These are phyloP conservation scores for Fusarium aywerte DNA, from an alignment of 2,329 filamentous ascomycete genomes.

Conservation along the genomic window DNA sequence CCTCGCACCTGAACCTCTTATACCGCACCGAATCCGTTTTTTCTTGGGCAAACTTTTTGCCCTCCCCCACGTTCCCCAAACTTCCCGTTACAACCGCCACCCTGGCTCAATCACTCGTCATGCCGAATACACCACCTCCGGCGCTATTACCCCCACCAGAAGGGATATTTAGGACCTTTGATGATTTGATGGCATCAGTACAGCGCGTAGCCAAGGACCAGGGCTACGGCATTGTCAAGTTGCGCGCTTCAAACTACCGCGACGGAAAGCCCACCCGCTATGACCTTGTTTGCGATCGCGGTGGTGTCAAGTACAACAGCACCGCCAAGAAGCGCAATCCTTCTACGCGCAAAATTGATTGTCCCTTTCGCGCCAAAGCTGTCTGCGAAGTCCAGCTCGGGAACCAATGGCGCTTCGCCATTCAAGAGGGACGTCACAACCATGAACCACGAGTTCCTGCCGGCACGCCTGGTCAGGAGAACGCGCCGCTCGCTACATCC, in stretches of 20 bases:
- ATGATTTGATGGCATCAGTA: slow-evolving; percentile 67
- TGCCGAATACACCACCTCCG: slow-evolving; percentile 61
- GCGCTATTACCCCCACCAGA: slow-evolving; percentile 66
- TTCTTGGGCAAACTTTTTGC: slow-evolving; percentile 27
- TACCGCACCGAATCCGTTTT: slow-evolving; percentile 15
- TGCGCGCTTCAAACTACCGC: slow-evolving; percentile 71
- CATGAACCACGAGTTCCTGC: slow-evolving; percentile 68
- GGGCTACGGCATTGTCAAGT: slow-evolving; percentile 71
- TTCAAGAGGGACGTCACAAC: slow-evolving; percentile 70
- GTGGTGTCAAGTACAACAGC: slow-evolving; percentile 72
- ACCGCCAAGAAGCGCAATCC: slow-evolving; percentile 73
- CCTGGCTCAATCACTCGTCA: slow-evolving; percentile 52
- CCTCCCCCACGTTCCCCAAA: slow-evolving; percentile 44
- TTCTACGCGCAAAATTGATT: slow-evolving; percentile 72
- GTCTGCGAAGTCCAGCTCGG: slow-evolving; percentile 71
- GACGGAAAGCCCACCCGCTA: slow-evolving; percentile 71
- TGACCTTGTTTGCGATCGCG: slow-evolving; percentile 71
- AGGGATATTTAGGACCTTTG: slow-evolving; percentile 69
- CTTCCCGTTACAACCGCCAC: slow-evolving; percentile 47
- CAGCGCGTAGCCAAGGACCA: slow-evolving; percentile 71
- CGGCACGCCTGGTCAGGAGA: slow-evolving; percentile 66
- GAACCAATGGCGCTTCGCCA: slow-evolving; percentile 72
- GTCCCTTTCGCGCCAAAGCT: slow-evolving; percentile 71
- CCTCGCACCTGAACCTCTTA: slow-evolving; percentile 17
- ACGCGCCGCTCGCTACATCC: slow-evolving; percentile 66